Base-by-base conservation (phyloP, 164 flowering plant species). In the Magnolia changhungtana region DNA sequence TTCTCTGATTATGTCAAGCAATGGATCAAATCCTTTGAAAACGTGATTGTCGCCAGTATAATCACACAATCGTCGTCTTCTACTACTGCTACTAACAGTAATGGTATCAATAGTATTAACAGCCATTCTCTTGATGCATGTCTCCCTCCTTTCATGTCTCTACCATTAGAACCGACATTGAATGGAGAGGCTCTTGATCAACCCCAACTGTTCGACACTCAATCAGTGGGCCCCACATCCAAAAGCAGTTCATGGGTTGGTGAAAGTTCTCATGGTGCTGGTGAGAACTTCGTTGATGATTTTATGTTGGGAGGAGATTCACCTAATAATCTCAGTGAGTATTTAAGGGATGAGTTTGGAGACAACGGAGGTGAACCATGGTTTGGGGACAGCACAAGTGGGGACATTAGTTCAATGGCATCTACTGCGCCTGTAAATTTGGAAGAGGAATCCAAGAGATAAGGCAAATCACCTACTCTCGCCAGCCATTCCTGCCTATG, bases 1-100 rank as follows among this genome's bases (percentile, higher is more conserved):
- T 27, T 27, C 1, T 72, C 74, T 55, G 74, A 72, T 18, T 72
- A 49, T 70, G 45, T 72, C 8, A 16, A 55, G 65, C 64, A 72
- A 24, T 59, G 64, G 50, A 13, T 72, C 14, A 72, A 72, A 58
- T 59, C 74, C 64, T 8, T 58, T 4, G 16, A 72, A 14, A 9
- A 27, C 50, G n/a, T 72, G n/a, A 58, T 59, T 55, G 24, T 72
- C 16, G 19, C 74, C 8, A 9, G 74, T 37, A 16, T 72, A 55
- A 58, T 58, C 45, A 16, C 71, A 68, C 71, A 49, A 19, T 64
- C 31, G 4, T 65, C 37, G 9, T 10, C 31, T 10, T 11, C 16
- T 10, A 24, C 10, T 11, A 65, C 68, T 23, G 9, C 61, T 11
- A 55, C 61, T 55, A 55, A 11, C 18, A 16, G 18, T 55, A 16